Percentiles rank a stretch among this genome's conserved stretches.
Conservation (phyloP, 2,329 filamentous ascomycete species). For the Sphaerulina populicola region DNA sequence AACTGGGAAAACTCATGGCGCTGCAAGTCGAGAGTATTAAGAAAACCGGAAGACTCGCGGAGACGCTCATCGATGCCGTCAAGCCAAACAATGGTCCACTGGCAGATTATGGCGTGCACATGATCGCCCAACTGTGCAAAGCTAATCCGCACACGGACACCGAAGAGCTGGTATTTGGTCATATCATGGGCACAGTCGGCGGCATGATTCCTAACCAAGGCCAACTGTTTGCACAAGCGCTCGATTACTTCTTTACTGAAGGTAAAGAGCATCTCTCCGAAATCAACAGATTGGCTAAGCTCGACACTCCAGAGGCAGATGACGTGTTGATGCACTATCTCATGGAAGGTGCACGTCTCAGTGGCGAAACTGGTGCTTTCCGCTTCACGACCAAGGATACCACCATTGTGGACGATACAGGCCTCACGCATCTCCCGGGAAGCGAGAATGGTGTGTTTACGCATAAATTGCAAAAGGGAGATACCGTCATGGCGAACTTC, state of each 20-base stretch:
- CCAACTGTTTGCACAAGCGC: conserved; percentile 49
- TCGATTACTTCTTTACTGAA: conserved; percentile 49
- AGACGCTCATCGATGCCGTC: conserved; percentile 36
- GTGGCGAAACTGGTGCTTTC: conserved; percentile 39
- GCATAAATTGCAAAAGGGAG: conserved; percentile 32
- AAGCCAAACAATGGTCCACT: conserved; percentile 36
- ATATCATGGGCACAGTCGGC: conserved; percentile 51
- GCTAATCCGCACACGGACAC: conserved; percentile 36
- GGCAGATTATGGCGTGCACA: conserved; percentile 47
- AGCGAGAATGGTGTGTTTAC: conserved; percentile 20
- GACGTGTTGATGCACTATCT: conserved; percentile 46
- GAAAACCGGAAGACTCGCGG: conserved; percentile 31
- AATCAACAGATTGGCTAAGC: conserved; percentile 43
- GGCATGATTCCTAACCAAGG: conserved; percentile 51
- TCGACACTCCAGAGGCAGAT: conserved; percentile 40
- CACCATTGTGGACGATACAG: conserved; percentile 30
- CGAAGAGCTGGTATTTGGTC: conserved; percentile 48
- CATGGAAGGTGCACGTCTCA: conserved; percentile 39
- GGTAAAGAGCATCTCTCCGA: conserved; percentile 42
- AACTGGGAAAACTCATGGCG: conserved; percentile 45
- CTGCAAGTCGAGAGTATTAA: conserved; percentile 43
- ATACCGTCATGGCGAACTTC: conserved; percentile 39
- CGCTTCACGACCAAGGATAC: conserved; percentile 33
- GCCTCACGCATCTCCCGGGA: conserved; percentile 7
- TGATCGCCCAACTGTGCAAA: conserved; percentile 47